phyloP scores from a whole-genome alignment of 2,329 filamentous ascomycete genomes.

The Apiospora malaysiana region DNA sequence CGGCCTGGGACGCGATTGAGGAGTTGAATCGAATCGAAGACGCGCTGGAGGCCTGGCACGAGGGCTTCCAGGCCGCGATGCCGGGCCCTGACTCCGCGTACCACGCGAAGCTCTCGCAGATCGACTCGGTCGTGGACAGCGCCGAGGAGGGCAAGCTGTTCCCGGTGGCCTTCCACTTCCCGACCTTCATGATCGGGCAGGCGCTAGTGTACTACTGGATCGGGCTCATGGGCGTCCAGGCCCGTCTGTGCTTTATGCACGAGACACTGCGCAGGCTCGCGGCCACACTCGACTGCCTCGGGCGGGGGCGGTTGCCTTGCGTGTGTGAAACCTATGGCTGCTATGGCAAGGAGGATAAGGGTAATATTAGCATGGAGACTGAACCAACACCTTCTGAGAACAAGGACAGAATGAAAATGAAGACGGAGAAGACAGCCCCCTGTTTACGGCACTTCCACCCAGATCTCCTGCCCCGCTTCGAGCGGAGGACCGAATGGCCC shows the following conservation, averaged over 20 bases:
- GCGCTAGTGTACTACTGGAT: slow-evolving; percentile 30
- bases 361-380: too few relatives aligned
- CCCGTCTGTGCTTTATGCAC: slow-evolving; percentile 25
- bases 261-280: background rate
- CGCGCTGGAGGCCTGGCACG: slow-evolving; percentile 23
- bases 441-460: slow-evolving; percentile 17
- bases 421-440: background rate
- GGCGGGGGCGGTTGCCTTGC: background rate
- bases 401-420: too few relatives aligned
- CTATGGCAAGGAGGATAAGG: too few relatives aligned
- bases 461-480: slow-evolving; percentile 14
- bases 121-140: slow-evolving; percentile 20
- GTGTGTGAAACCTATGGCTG: background rate
- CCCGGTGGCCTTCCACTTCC: slow-evolving; percentile 32
- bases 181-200: slow-evolving; percentile 31
- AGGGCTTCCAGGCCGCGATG: slow-evolving; percentile 25
- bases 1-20: background rate
- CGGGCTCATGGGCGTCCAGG: slow-evolving; percentile 26
- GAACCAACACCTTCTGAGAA: too few relatives aligned
- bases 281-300: background rate
- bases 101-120: slow-evolving; percentile 29
- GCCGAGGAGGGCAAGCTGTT: slow-evolving; percentile 24
- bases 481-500: slow-evolving; percentile 22
- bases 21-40: slow-evolving; percentile 4
- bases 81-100: slow-evolving; percentile 29